phyloP scores from a whole-genome alignment of 805 yeast species.

The Kluyveromyces siamensis region DNA sequence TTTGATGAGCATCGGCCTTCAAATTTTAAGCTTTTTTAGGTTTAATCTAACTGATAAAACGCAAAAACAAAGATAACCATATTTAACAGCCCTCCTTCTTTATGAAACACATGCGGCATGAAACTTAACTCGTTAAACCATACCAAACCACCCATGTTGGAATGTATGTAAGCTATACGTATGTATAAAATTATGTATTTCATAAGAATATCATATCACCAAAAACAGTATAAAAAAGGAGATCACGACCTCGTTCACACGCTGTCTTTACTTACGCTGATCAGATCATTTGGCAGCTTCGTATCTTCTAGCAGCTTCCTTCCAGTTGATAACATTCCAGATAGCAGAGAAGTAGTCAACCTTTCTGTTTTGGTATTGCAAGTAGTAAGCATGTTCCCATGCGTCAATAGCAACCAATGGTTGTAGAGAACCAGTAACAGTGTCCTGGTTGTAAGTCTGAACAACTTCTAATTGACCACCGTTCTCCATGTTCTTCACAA shows the following conservation, averaged over 20 bases:
- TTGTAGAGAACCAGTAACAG: slow-evolving; percentile 57
- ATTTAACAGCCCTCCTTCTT: no score
- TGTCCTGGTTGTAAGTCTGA: slow-evolving; percentile 80
- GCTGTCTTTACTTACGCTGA: no score
- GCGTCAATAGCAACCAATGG: slow-evolving; percentile 89
- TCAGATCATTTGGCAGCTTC: slow-evolving; percentile 20
- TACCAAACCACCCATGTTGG: background rate
- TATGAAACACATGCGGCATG: background rate
- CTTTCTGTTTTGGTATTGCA: slow-evolving; percentile 87
- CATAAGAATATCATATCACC: background rate
- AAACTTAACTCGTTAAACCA: background rate
- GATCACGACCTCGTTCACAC: no score
- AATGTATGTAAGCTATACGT: background rate
- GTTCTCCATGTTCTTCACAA: slow-evolving; percentile 69
- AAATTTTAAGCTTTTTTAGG: background rate
- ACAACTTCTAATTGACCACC: slow-evolving; percentile 65
- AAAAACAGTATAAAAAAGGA: background rate
- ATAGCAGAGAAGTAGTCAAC: slow-evolving; percentile 87
- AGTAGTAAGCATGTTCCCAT: slow-evolving; percentile 95
- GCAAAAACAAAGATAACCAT: no score
- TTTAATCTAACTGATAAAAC: no score
- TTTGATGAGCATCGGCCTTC: no score
- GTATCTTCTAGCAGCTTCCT: slow-evolving; percentile 73
- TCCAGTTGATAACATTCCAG: slow-evolving; percentile 93
- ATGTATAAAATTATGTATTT: no score